Evolutionary conservation across 371 early-diverging fungal genomes (phyloP).

Genomic region (Phascolomyces articulosus): DNA sequence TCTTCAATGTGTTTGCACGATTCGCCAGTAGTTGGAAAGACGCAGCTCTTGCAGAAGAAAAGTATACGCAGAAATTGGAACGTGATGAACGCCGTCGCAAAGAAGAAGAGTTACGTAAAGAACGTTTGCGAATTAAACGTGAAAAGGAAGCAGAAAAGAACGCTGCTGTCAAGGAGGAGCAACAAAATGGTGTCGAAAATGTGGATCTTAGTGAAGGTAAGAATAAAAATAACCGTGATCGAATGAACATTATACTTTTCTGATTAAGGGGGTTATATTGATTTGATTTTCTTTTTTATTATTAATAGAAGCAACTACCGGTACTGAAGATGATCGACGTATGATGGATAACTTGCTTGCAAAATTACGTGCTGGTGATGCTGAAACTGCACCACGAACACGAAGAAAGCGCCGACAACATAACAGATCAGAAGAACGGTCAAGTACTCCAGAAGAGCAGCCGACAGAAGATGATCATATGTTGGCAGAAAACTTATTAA

Average conservation of each 20-base stretch:
- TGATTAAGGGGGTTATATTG: no score
- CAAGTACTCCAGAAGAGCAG: not conserved
- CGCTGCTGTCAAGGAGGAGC: not conserved
- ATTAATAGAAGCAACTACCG: slow-evolving; percentile 8
- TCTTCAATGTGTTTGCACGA: slow-evolving; percentile 30
- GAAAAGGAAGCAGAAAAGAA: slow-evolving; percentile 10
- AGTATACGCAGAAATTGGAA: slow-evolving; percentile 30
- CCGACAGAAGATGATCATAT: slow-evolving; percentile 4
- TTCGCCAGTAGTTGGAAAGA: slow-evolving; percentile 29
- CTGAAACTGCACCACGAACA: slow-evolving; percentile 1
- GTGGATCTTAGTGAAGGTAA: slow-evolving; percentile 20
- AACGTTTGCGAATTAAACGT: slow-evolving; percentile 12
- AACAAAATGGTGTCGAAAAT: slow-evolving; percentile 7
- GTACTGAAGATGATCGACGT: slow-evolving; percentile 32
- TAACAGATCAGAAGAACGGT: not conserved
- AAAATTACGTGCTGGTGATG: slow-evolving; percentile 40
- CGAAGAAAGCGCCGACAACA: slow-evolving; percentile 8
- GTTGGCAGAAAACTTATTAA: not conserved
- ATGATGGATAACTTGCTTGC: slow-evolving; percentile 49
- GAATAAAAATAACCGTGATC: not conserved
- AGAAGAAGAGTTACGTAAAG: slow-evolving; percentile 34
- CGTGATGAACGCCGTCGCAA: slow-evolving; percentile 29
- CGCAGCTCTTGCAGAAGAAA: slow-evolving; percentile 33
- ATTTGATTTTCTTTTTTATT: not conserved
- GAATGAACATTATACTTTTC: no score